Percentiles rank a stretch among this genome's conserved stretches.
Evolutionary conservation across 78 protist species (phyloP).

Genomic region (Blattamonas nauphoetae): DNA sequence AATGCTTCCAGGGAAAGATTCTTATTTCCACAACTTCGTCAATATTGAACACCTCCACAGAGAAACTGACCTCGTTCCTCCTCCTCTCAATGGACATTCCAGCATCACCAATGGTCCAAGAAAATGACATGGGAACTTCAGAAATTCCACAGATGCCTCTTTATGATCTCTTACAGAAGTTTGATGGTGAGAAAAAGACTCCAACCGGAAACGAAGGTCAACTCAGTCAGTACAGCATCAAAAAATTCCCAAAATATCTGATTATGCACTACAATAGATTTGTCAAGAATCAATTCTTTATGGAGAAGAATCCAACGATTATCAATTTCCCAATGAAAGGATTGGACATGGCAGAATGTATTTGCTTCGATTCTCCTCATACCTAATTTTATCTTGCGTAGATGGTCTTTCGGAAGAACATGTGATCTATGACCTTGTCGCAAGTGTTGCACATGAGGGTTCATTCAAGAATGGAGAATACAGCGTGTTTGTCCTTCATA

Average conservation of each 20-base stretch:
- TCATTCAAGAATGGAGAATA: slow-evolving; percentile 2
- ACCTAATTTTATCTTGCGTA: not conserved
- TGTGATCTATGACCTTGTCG: slow-evolving; percentile 31
- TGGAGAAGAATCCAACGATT: slow-evolving; percentile 34
- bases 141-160: not conserved
- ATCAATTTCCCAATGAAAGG: slow-evolving; percentile 24
- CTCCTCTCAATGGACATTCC: slow-evolving; percentile 79
- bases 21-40: no score
- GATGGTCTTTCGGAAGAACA: not conserved
- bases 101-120: slow-evolving; percentile 68
- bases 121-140: slow-evolving; percentile 39
- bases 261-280: slow-evolving; percentile 72
- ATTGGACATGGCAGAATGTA: not conserved
- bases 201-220: slow-evolving; percentile 20
- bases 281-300: slow-evolving; percentile 54
- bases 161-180: not conserved
- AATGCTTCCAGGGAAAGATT: no score
- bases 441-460: slow-evolving; percentile 51
- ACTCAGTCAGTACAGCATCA: slow-evolving; percentile 32
- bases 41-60: no score
- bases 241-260: slow-evolving; percentile 66
- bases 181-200: not conserved
- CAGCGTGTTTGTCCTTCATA: slow-evolving; percentile 15
- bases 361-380: not conserved
- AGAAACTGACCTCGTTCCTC: no score